These are phyloP conservation scores for Paramecium tetraurelia DNA, from an alignment of 73 alveolate genomes.

Conservation along the genomic window DNA sequence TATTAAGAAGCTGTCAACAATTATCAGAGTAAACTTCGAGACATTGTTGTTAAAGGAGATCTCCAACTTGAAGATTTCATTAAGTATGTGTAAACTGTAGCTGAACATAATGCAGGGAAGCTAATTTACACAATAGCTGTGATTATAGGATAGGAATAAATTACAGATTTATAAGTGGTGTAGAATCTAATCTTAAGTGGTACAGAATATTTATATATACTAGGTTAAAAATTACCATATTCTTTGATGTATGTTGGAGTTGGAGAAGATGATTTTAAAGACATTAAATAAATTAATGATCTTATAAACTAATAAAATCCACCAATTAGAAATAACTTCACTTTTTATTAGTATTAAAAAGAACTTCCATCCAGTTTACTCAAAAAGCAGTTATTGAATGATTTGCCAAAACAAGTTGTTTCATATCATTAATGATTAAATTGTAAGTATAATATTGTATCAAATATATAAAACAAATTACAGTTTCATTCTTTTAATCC, in stretches of 20 bases:
- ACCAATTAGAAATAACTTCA: not conserved
- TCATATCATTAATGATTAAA: not conserved
- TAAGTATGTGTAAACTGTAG: not conserved
- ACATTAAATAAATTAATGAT: not conserved
- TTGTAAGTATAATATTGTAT: not conserved
- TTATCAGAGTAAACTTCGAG: not conserved
- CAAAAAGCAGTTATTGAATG: not conserved
- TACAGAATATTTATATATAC: not conserved
- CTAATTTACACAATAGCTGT: not conserved
- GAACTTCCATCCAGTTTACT: not conserved
- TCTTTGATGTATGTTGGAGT: not conserved
- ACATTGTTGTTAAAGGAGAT: not conserved
- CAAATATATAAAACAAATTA: not conserved
- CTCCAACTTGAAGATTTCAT: not conserved
- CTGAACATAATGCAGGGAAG: constrained; percentile 11
- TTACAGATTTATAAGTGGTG: not conserved
- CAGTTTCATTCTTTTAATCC: not conserved
- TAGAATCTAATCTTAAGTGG: not conserved
- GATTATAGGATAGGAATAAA: not conserved
- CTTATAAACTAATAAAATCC: not conserved
- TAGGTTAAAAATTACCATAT: not conserved
- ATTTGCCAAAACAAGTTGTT: not conserved
- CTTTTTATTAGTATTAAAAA: not conserved
- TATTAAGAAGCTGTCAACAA: not conserved
- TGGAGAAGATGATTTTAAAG: not conserved